Base-by-base conservation (phyloP, 257 asterid genomes). In the Catharanthus roseus region DNA sequence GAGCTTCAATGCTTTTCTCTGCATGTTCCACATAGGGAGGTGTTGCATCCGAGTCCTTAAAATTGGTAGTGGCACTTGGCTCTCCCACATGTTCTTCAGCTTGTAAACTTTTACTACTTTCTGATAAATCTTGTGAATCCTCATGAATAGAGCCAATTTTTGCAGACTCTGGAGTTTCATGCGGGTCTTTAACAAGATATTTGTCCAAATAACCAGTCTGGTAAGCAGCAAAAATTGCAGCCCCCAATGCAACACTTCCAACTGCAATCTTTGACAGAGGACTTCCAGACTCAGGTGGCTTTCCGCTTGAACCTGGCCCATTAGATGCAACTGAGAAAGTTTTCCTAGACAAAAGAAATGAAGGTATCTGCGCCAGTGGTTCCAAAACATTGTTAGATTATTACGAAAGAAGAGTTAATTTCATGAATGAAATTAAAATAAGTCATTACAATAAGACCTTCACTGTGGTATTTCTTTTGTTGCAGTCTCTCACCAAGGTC, bases 341-440 rank as follows among this genome's bases (percentile, higher is more conserved):
- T 81, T 87, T 90, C 84, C 98, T 86, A 61, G 95, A 85, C 80
- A 88, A 83, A 80, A 88, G 96, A 82, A 86, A 87, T 70, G 96
- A 85, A 67, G 97, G 96, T 68, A 82, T 79, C 99, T 93, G 93
- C 86, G 70, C 67, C 65, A 67, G 80, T 64, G 58, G 65, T 53
- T 68, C 47, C 73, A 79, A 44, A 62, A 49, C 13, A 26, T 10
- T 31, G 24, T 19, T 18, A 61, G 53, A 10, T 29, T 10, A 36
- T 47, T 18, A 3, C 9, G 1, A 29, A 11, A n/a, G 33, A 34
- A 44, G n/a, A 57, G 21, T 5, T 15, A 4, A 24, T 11, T 51
- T 53, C 60, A 73, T 71, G 68, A 77, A 70, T 70, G 57, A 67
- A 71, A 44, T 36, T 34, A 53, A 41, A 49, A 69, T n/a, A 10